These are phyloP conservation scores for Benincasa hispida DNA, from an alignment of 306 rosid species.

Conservation along the genomic window DNA sequence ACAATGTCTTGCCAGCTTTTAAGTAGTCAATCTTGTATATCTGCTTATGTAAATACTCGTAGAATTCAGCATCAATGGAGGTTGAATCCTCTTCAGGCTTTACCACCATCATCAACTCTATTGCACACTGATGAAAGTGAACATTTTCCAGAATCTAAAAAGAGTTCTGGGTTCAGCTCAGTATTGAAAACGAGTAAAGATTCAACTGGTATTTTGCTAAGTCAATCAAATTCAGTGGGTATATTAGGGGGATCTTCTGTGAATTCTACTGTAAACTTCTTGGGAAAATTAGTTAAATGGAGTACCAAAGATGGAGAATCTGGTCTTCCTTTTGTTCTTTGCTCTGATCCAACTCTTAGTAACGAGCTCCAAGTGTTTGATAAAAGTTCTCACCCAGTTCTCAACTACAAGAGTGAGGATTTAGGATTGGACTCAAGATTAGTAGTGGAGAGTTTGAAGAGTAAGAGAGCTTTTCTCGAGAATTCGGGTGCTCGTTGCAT, in stretches of 20 bases:
- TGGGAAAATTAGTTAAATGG: constrained; percentile 43
- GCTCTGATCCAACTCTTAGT: constrained; percentile 48
- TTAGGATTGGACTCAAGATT: constrained; percentile 26
- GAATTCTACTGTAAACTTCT: constrained; percentile 41
- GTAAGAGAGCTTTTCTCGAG: constrained; percentile 54
- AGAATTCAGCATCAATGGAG: constrained; percentile 25
- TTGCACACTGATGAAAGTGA: constrained; percentile 39
- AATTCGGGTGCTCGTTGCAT: constrained; percentile 60
- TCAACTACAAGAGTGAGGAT: constrained; percentile 19
- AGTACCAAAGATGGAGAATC: constrained; percentile 38
- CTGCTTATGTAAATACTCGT: constrained; percentile 21
- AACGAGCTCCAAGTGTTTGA: constrained; percentile 38
- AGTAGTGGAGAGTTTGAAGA: constrained; percentile 36
- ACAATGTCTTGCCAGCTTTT: constrained; percentile 26
- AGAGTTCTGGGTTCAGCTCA: constrained; percentile 20
- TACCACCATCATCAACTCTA: constrained; percentile 35
- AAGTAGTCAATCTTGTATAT: constrained; percentile 27
- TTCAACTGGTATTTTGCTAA: constrained; percentile 20
- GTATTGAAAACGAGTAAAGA: constrained; percentile 21
- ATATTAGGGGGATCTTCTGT: constrained; percentile 66
- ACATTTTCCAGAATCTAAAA: constrained; percentile 24
- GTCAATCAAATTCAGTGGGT: constrained; percentile 35
- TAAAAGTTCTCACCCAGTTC: constrained; percentile 28
- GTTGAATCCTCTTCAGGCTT: constrained; percentile 35
- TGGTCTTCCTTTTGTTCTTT: constrained; percentile 46